Conservation (phyloP, 257 asterid species). For the Pogostemon cablin region DNA sequence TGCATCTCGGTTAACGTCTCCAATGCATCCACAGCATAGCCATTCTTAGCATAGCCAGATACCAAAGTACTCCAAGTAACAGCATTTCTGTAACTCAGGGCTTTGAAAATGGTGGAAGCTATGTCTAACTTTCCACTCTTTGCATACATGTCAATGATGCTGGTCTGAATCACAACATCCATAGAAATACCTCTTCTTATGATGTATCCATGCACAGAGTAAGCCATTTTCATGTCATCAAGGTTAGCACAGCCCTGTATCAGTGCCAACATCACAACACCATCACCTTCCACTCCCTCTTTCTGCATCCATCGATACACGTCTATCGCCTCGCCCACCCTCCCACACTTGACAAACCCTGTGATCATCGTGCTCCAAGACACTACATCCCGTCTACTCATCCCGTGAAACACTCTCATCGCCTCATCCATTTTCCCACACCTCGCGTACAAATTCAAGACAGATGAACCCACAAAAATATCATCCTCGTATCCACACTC, state of each 20-base stretch:
- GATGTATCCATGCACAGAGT: slow-evolving; percentile 69
- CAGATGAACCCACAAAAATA: slow-evolving; percentile 73
- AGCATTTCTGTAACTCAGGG: slow-evolving; percentile 46
- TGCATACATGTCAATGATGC: slow-evolving; percentile 80
- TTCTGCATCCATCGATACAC: slow-evolving; percentile 52
- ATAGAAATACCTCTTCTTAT: slow-evolving; percentile 47
- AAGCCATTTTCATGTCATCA: slow-evolving; percentile 53
- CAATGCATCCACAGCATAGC: slow-evolving; percentile 53
- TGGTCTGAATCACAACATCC: slow-evolving; percentile 58
- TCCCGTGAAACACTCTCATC: slow-evolving; percentile 49
- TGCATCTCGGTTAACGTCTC: slow-evolving; percentile 65
- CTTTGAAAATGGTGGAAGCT: slow-evolving; percentile 54
- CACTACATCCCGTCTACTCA: slow-evolving; percentile 63
- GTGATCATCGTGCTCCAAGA: slow-evolving; percentile 75
- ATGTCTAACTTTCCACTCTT: slow-evolving; percentile 56
- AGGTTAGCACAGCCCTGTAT: slow-evolving; percentile 61
- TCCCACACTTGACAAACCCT: slow-evolving; percentile 63
- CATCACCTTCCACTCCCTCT: slow-evolving; percentile 67
- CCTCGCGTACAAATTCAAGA: slow-evolving; percentile 56
- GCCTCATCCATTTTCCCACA: slow-evolving; percentile 72
- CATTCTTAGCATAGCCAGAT: slow-evolving; percentile 71
- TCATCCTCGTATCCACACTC: slow-evolving; percentile 63
- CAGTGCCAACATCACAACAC: slow-evolving; percentile 61
- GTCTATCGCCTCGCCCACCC: slow-evolving; percentile 47
- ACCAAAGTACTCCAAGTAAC: slow-evolving; percentile 84